Evolutionary conservation across 1,284 basidiomycete species (phyloP).

Genomic region (Fomitiporia mediterranea): DNA sequence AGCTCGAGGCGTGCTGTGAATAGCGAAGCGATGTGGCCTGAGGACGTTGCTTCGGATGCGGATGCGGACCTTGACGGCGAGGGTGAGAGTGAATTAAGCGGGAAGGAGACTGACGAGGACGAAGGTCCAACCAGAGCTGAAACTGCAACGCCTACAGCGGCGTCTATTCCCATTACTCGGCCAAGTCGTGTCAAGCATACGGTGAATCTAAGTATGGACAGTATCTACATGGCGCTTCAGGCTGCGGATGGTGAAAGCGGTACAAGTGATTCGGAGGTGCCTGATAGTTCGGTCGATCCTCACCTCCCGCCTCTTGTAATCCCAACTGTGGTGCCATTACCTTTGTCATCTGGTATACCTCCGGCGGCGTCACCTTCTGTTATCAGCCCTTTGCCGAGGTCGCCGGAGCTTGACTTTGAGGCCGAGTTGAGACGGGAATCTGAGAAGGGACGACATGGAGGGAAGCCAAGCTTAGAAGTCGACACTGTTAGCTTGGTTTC

Average conservation of each 20-base stretch:
- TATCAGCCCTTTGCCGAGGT: neutral
- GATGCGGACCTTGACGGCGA: neutral
- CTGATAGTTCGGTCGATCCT: neutral
- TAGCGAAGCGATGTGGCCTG: slow-evolving; percentile 3
- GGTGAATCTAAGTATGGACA: slow-evolving; percentile 19
- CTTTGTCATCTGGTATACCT: neutral
- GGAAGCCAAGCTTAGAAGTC: neutral
- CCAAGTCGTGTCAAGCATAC: slow-evolving; percentile 2
- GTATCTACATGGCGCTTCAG: slow-evolving; percentile 17
- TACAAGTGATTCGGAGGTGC: neutral
- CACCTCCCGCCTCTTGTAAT: neutral
- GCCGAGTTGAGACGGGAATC: neutral
- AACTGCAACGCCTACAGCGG: neutral
- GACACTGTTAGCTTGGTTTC: neutral
- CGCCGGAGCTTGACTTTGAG: neutral
- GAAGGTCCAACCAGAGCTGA: neutral
- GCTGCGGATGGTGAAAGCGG: slow-evolving; percentile 11
- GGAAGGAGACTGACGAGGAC: neutral
- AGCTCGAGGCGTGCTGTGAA: neutral
- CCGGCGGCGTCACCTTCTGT: neutral
- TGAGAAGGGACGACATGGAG: neutral
- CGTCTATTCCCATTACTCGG: neutral
- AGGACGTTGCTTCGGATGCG: neutral
- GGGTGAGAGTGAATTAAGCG: neutral
- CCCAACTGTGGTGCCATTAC: neutral